A percentile compares a stretch with the other conserved stretches of the same genome.
Evolutionary conservation across 2,329 filamentous ascomycete genomes (phyloP).

Genomic region (Cercospora zeae-maydis): DNA sequence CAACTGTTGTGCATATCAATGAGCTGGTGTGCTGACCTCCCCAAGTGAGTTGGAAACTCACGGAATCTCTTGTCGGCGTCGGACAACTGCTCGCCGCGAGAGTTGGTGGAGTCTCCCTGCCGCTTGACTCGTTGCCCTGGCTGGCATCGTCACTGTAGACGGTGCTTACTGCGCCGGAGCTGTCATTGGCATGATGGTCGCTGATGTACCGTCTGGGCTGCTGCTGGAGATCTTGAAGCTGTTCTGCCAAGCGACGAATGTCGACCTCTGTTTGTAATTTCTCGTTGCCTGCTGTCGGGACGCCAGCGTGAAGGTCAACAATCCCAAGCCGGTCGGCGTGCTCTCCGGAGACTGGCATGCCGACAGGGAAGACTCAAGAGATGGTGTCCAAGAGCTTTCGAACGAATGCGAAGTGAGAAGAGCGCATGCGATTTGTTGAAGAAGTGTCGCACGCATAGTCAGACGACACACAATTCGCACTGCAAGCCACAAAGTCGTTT

Average conservation of each 20-base stretch:
- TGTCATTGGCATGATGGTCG: constrained; percentile 9
- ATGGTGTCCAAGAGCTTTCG: constrained; percentile 3
- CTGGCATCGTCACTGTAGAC: constrained; percentile 17
- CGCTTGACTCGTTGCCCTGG: constrained; percentile 7
- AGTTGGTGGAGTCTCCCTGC: constrained; percentile 13
- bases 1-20: constrained; percentile 9
- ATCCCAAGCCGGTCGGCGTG: constrained; percentile 9
- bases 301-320: constrained; percentile 1
- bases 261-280: constrained; percentile 13
- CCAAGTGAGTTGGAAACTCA: background rate
- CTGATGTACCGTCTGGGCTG: constrained; percentile 12
- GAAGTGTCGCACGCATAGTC: background rate
- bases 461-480: constrained; percentile 1
- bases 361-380: background rate
- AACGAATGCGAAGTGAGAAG: background rate
- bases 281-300: background rate
- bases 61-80: constrained; percentile 14
- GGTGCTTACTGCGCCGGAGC: constrained; percentile 15
- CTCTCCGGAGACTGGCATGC: constrained; percentile 10
- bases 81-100: constrained; percentile 12
- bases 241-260: constrained; percentile 9
- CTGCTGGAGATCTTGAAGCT: constrained; percentile 16
- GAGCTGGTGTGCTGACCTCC: background rate
- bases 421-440: background rate
- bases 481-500: constrained; percentile 1